phyloP scores from a whole-genome alignment of 805 yeast genomes.

The Torulaspora indica region DNA sequence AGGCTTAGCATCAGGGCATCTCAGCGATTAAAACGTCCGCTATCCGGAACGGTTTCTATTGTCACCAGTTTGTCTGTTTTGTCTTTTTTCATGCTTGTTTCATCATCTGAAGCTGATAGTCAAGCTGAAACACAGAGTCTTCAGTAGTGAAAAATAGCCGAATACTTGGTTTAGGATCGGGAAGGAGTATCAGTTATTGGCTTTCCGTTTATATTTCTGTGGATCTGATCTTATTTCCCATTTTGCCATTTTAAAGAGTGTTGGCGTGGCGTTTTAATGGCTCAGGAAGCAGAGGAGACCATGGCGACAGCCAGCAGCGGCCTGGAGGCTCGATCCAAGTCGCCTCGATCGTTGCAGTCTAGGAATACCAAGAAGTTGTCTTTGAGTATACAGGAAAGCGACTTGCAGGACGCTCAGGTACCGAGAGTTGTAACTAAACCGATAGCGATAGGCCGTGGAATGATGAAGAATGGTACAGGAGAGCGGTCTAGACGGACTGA shows the following conservation, averaged over 20 bases:
- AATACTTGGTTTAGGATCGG: neutral
- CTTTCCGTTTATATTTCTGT: neutral
- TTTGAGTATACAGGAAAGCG: conserved; percentile 14
- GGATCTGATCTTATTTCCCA: neutral
- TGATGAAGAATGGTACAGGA: neutral
- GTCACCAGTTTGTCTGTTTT: neutral
- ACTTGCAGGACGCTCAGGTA: neutral
- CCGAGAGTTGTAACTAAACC: conserved; percentile 6
- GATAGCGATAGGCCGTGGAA: neutral
- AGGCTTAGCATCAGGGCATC: neutral
- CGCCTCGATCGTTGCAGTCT: conserved; percentile 23
- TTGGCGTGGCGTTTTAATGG: neutral
- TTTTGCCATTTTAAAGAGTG: too few species aligned
- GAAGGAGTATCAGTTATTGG: neutral
- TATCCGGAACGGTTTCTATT: neutral
- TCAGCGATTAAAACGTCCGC: neutral
- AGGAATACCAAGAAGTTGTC: conserved; percentile 33
- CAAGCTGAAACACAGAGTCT: conserved; percentile 2
- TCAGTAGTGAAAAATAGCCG: neutral
- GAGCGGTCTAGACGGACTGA: conserved; percentile 16
- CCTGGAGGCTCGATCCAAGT: conserved; percentile 9
- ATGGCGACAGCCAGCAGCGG: conserved; percentile 1
- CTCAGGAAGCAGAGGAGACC: neutral
- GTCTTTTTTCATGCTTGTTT: conserved; percentile 2
- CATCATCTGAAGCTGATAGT: neutral